These are phyloP conservation scores for Trichoderma koningii DNA, from an alignment of 2,329 filamentous ascomycete species.

Conservation along the genomic window DNA sequence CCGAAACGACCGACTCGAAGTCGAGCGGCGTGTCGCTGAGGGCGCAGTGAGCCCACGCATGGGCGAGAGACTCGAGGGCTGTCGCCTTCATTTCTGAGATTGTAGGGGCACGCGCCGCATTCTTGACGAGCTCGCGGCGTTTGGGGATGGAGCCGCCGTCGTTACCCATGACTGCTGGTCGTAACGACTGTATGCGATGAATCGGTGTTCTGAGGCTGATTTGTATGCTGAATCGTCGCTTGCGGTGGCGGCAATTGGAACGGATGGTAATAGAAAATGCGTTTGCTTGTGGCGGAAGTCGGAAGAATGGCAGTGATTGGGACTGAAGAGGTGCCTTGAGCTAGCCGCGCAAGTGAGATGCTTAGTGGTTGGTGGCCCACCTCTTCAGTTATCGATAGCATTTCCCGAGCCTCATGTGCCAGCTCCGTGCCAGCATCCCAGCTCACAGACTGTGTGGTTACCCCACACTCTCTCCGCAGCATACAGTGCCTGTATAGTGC, in stretches of 20 bases:
- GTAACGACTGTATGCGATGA: neutral
- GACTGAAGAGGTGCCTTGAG: neutral
- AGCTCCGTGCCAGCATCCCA: constrained; percentile 9
- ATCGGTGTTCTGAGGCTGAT: neutral
- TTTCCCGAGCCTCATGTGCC: constrained; percentile 27
- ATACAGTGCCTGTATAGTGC: constrained; percentile 17
- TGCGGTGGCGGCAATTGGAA: neutral
- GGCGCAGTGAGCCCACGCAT: constrained; percentile 85
- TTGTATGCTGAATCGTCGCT: neutral
- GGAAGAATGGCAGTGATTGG: neutral
- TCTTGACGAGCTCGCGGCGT: constrained; percentile 92
- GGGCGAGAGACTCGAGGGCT: constrained; percentile 78
- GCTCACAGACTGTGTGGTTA: neutral
- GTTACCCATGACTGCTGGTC: constrained; percentile 73
- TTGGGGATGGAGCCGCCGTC: constrained; percentile 96
- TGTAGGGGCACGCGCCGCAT: constrained; percentile 80
- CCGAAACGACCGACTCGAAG: constrained; percentile 74
- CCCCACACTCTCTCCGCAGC: neutral
- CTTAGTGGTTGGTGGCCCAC: neutral
- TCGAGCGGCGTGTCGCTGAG: constrained; percentile 77
- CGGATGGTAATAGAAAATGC: neutral
- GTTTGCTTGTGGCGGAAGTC: neutral
- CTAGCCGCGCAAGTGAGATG: constrained; percentile 11
- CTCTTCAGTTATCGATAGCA: constrained; percentile 25
- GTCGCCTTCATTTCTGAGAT: constrained; percentile 87